Evolutionary conservation across 2,329 filamentous ascomycete genomes (phyloP).

Genomic region (Phialocephala subalpina): DNA sequence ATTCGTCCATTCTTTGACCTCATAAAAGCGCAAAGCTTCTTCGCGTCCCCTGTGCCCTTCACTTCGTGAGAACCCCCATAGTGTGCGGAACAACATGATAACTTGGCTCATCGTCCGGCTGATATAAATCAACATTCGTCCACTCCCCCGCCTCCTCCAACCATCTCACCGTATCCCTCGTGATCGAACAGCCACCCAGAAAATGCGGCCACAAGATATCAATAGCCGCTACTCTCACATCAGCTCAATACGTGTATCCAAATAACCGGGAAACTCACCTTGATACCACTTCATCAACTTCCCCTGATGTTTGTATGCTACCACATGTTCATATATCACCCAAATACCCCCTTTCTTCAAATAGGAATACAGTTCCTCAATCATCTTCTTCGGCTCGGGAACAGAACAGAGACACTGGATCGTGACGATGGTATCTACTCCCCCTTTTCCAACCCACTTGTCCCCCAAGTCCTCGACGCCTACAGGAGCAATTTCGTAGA

Average conservation of each 20-base stretch:
- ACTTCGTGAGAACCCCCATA: conserved; percentile 40
- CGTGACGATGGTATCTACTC: conserved; percentile 42
- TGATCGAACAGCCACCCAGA: conserved; percentile 40
- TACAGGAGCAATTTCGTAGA: conserved; percentile 68
- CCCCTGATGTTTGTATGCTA: conserved; percentile 32
- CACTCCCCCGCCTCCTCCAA: conserved; percentile 37
- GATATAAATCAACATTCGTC: conserved; percentile 38
- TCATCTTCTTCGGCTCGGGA: conserved; percentile 36
- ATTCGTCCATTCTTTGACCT: neutral
- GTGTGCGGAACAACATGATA: conserved; percentile 41
- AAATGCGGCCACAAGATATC: conserved; percentile 41
- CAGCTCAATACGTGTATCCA: conserved; percentile 4
- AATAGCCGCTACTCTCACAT: conserved; percentile 31
- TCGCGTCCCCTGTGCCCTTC: neutral
- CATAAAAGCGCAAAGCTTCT: neutral
- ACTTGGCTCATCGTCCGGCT: conserved; percentile 32
- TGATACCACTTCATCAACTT: conserved; percentile 36
- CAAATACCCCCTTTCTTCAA: conserved; percentile 40
- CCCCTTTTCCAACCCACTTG: conserved; percentile 53
- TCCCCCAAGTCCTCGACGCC: conserved; percentile 64
- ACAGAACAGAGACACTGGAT: conserved; percentile 41
- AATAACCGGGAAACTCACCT: conserved; percentile 31
- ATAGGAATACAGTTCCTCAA: conserved; percentile 36
- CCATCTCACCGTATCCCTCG: conserved; percentile 38
- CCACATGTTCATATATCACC: conserved; percentile 43